Percentiles rank a stretch among this genome's conserved stretches.
Evolutionary conservation across 805 yeast species (phyloP).

Genomic region (Candida quercuum): DNA sequence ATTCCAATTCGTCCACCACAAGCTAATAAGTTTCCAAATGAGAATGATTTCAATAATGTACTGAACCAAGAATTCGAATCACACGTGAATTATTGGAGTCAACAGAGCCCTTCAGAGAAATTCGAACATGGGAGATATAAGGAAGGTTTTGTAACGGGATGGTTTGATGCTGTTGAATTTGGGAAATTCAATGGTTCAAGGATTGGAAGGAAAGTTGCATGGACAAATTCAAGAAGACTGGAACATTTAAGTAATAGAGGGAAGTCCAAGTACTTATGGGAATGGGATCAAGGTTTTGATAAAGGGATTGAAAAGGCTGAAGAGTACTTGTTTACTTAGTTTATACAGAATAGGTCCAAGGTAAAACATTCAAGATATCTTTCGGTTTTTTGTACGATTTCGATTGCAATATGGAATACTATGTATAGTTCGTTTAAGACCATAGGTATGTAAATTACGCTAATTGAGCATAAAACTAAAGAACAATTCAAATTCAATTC

Average conservation of each 20-base stretch:
- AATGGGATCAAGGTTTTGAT: constrained; percentile 83
- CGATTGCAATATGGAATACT: too few relatives aligned
- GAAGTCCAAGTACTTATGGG: constrained; percentile 62
- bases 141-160: constrained; percentile 73
- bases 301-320: constrained; percentile 43
- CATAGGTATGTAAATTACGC: too few relatives aligned
- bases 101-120: constrained; percentile 46
- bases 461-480: too few relatives aligned
- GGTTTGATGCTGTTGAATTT: constrained; percentile 70
- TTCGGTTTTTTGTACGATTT: too few relatives aligned
- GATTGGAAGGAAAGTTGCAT: constrained; percentile 68
- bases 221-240: constrained; percentile 55
- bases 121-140: constrained; percentile 79
- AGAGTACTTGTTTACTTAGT: too few relatives aligned
- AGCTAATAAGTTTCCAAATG: constrained; percentile 32
- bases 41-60: constrained; percentile 35
- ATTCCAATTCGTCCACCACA: constrained; percentile 31
- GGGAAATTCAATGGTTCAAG: constrained; percentile 62
- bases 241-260: constrained; percentile 62
- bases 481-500: too few relatives aligned
- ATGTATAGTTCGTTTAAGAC: too few relatives aligned
- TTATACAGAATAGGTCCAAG: too few relatives aligned
- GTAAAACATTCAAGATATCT: too few relatives aligned
- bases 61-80: constrained; percentile 31
- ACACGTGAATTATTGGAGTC: constrained; percentile 69